These are phyloP conservation scores for Cruciata laevipes DNA, from an alignment of 257 asterid genomes.

Conservation along the genomic window DNA sequence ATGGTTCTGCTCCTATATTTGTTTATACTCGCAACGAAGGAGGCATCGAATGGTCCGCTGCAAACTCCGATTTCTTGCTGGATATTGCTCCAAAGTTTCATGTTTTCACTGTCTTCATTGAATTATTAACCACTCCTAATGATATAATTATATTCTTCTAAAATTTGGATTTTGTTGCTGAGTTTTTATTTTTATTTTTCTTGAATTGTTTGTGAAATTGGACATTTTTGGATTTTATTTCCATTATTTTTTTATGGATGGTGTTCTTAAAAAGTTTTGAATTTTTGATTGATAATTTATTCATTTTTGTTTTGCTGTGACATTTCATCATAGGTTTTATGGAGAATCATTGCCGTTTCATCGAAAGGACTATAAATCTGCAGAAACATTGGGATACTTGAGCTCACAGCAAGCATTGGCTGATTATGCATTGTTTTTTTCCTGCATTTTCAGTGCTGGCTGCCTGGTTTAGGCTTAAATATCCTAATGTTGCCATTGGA, in stretches of 20 bases:
- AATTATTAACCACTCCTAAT: conserved; percentile 38
- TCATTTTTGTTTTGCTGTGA: no score
- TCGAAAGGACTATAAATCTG: conserved; percentile 42
- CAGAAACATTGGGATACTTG: conserved; percentile 61
- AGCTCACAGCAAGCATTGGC: conserved; percentile 76
- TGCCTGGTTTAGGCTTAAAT: conserved; percentile 82
- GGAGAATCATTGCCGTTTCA: conserved; percentile 77
- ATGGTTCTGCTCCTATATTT: conserved; percentile 51
- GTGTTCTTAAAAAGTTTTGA: neutral
- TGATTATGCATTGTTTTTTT: conserved; percentile 52
- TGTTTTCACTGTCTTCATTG: conserved; percentile 62
- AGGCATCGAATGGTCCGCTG: conserved; percentile 75
- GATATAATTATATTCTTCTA: no score
- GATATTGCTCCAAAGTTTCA: conserved; percentile 64
- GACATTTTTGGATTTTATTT: neutral
- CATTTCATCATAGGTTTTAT: conserved; percentile 72
- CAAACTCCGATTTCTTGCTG: conserved; percentile 67
- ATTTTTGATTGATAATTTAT: neutral
- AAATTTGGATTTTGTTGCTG: neutral
- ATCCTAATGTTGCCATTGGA: conserved; percentile 69
- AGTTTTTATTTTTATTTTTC: neutral
- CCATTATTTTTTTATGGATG: neutral
- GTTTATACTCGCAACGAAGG: conserved; percentile 85
- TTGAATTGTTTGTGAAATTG: neutral
- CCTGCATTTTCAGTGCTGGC: conserved; percentile 53